Evolutionary conservation across 2,329 filamentous ascomycete genomes (phyloP).

Genomic region (Microcyclospora tardicrescens): DNA sequence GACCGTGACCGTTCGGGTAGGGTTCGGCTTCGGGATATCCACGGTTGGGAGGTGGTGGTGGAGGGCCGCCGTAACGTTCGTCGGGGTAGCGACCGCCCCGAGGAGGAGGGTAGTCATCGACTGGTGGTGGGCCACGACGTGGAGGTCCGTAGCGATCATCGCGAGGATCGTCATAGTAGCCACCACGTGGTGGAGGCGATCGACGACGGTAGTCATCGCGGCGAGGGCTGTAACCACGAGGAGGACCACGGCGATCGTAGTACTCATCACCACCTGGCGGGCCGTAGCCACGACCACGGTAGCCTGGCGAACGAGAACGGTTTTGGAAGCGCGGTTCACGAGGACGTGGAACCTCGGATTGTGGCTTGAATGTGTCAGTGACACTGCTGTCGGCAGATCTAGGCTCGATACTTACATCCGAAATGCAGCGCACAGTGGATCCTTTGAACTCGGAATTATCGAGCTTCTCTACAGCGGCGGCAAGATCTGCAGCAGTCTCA

Average conservation of each 20-base stretch:
- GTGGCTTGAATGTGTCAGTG: constrained; percentile 41
- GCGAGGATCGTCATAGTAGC: constrained; percentile 74
- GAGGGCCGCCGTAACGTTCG: constrained; percentile 51
- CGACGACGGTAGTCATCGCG: constrained; percentile 78
- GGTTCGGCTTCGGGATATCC: constrained; percentile 45
- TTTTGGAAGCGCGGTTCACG: constrained; percentile 36
- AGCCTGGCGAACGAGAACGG: constrained; percentile 62
- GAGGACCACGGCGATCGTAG: constrained; percentile 70
- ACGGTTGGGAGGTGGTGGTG: constrained; percentile 38
- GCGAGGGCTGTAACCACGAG: constrained; percentile 72
- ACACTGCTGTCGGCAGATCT: constrained; percentile 4
- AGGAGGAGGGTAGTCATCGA: constrained; percentile 62
- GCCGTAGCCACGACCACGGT: constrained; percentile 46
- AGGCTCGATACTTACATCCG: constrained; percentile 51
- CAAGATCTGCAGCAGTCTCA: constrained; percentile 80
- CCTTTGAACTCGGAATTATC: constrained; percentile 90
- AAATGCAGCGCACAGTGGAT: constrained; percentile 67
- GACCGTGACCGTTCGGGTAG: constrained; percentile 44
- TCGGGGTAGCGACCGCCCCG: constrained; percentile 49
- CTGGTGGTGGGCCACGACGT: constrained; percentile 54
- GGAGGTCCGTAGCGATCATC: constrained; percentile 50
- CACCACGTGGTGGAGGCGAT: constrained; percentile 57
- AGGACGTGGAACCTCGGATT: constrained; percentile 53
- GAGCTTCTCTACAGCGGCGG: constrained; percentile 86
- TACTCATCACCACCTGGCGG: constrained; percentile 56